Base-by-base conservation (phyloP, 148 eudicot species). In the Camellia lanceoleosa region DNA sequence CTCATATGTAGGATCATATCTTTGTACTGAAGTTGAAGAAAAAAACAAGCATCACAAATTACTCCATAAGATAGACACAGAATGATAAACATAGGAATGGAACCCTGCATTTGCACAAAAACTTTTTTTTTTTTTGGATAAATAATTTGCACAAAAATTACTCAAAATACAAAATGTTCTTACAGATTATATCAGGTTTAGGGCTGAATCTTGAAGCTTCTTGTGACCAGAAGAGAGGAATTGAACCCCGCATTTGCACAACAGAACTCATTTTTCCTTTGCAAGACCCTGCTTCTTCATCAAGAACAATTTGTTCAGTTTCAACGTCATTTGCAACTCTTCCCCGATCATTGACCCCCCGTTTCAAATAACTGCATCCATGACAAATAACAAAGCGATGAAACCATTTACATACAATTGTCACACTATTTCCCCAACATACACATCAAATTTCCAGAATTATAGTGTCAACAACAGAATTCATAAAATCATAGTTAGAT, bases 311-410 rank as follows among this genome's bases (percentile, higher is more conserved):
- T 87, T 97, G 99, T 80, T 97, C 99, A 19, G 98, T 97, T 87
- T 96, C 99, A 81, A 96, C 99, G 83, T 96, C 99, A 89, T 96
- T 96, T 80, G 99, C 99, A 44, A 94, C 99, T 88, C 95, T 91
- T 79, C 99, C 99, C 78, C 90, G 90, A 85, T 97, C 98, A 90
- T 93, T 94, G 51, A 97, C 99, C 80, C 99, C 99, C 78, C 99
- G 89, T 86, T 97, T 97, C 82, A 94, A 85, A 83, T 94, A 97
- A 82, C 99, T 97, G 82, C 74, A 56, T 16, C 81, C 66, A 89
- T 58, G 54, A 74, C 80, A 86, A 76, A 38, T 23, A 56, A 79
- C 56, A 19, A 73, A 80, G 41, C 13, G 15, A 13, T 71, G 70
- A 74, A 68, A 23, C 54, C n/a, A 46, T 51, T 58, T 30, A 8